Base-by-base conservation (phyloP, 1,284 basidiomycete species). In the Stygiomarasmius scandens region DNA sequence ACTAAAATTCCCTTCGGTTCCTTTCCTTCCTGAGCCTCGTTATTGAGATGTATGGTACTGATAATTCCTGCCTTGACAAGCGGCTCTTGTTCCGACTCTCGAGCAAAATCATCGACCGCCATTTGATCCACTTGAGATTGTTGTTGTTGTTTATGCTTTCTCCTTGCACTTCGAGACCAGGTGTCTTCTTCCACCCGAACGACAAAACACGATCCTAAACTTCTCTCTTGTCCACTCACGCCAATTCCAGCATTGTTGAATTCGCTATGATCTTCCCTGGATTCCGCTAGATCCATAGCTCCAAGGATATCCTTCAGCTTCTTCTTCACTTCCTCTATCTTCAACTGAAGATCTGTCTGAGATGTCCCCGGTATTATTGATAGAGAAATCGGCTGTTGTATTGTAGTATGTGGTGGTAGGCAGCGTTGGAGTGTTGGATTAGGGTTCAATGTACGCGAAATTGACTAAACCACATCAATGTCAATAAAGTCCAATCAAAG, bases 151-250 rank as follows among this genome's bases (percentile, higher is more conserved):
- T 54, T 49, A 32, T 23, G 56, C 52, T 16, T 54, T 61, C 84
- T 73, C 16, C 87, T 75, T 0, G 87, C 91, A 4, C 81, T 79
- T 22, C 92, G 80, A 0, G 91, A 90, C 92, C 92, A 95, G 0
- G 87, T 88, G 63, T 92, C 82, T 11, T 68, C 63, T 0, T 58
- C 61, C 0, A 85, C 84, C n/a, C 67, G 66, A 2, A 87, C 71
- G 1, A 76, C 45, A 32, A 82, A 63, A 14, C 48, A 32, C 2
- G 36, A 22, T 9, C 29, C 0, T 49, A 52, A 19, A 50, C 36
- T 9, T 58, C 50, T 5, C 12, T 32, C 29, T 32, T 32, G 25
- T 54, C 50, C 12, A 60, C 51, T 47, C 22, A n/a, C 23, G 16
- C 27, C 60, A 65, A 49, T 52, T n/a, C 61, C 25, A 36, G 53